Base-by-base conservation (phyloP, 257 asterid species). In the Solanum phureja region DNA sequence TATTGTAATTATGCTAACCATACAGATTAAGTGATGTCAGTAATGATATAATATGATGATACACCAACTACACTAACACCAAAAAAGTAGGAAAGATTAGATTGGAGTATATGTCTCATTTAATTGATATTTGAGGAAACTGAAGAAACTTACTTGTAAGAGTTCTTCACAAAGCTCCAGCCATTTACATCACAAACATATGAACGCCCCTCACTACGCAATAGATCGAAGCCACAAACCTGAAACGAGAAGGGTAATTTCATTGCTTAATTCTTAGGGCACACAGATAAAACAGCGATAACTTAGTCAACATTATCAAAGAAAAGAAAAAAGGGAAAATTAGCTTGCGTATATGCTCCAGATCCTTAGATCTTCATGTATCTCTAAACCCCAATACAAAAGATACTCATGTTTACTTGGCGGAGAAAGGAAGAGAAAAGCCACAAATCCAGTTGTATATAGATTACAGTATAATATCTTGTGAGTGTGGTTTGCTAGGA, bases 191-290 rank as follows among this genome's bases (percentile, higher is more conserved):
- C 99, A 92, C 98, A 96, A 85, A 97, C 98, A 92, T 95, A 97
- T 87, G 99, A 97, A 73, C 98, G 96, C 58, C 99, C 99, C 90
- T 93, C 99, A 75, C 96, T 95, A 68, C 99, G 98, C 93, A 97
- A 93, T 88, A 97, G 98, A 92, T 97, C 99, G 88, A 97, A 97
- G 76, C 99, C 99, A 92, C 99, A 97, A 89, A 97, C 99, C 99
- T 97, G 99, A 87, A 89, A 90, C 66, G 19, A 72, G 29, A 49
- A 81, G 27, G 66, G 85, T 81, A 46, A 46, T 81, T 46, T 81
- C 85, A 10, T 46, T 81, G 69, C 40, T 81, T 81, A 27, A 9
- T 77, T 76, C 64, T 42, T 9, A 77, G 37, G 34, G 84, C 84
- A 76, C 58, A 38, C 21, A 31, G 24, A 42, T 27, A 42, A 77